Percentiles rank a stretch among this genome's conserved stretches.
Conservation (phyloP, 306 rosid genomes). For the Vigna mungo region DNA sequence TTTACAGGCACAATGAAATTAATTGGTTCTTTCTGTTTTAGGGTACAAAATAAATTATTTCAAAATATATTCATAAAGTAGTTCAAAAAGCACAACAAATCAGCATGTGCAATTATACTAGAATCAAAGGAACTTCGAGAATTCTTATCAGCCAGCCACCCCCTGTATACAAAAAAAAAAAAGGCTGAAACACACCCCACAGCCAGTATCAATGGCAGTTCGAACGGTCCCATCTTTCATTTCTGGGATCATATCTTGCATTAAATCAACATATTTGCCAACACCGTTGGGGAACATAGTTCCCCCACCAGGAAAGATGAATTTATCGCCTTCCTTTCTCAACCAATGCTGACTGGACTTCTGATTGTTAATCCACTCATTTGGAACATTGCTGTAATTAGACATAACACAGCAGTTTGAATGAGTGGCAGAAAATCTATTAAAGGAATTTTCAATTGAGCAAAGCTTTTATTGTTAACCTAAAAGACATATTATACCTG, state of each 20-base stretch:
- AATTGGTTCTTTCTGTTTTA: background rate
- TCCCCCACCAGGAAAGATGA: slow-evolving; percentile 97
- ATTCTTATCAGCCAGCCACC: slow-evolving; percentile 5
- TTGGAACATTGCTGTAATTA: slow-evolving; percentile 88
- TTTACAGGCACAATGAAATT: background rate
- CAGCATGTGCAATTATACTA: slow-evolving; percentile 1
- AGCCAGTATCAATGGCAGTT: slow-evolving; percentile 97
- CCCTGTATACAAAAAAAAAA: background rate
- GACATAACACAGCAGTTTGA: slow-evolving; percentile 21
- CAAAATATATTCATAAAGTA: background rate
- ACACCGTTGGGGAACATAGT: slow-evolving; percentile 98
- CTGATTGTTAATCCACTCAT: slow-evolving; percentile 93
- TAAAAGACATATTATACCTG: slow-evolving; percentile 60
- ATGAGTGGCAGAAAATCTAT: slow-evolving; percentile 7
- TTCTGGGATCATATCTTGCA: slow-evolving; percentile 91
- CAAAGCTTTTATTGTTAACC: slow-evolving; percentile 3
- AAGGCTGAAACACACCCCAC: slow-evolving; percentile 71
- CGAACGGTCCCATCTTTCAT: slow-evolving; percentile 93
- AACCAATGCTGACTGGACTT: slow-evolving; percentile 97
- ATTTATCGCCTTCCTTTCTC: slow-evolving; percentile 93
- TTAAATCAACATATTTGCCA: slow-evolving; percentile 81
- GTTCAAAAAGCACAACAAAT: background rate
- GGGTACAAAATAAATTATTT: background rate
- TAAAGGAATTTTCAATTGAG: slow-evolving; percentile 26
- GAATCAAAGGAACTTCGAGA: background rate